Percentiles rank a stretch among this genome's conserved stretches.
These are phyloP conservation scores for Erodium maritimum DNA, from an alignment of 345 rosid genomes.

Conservation along the genomic window DNA sequence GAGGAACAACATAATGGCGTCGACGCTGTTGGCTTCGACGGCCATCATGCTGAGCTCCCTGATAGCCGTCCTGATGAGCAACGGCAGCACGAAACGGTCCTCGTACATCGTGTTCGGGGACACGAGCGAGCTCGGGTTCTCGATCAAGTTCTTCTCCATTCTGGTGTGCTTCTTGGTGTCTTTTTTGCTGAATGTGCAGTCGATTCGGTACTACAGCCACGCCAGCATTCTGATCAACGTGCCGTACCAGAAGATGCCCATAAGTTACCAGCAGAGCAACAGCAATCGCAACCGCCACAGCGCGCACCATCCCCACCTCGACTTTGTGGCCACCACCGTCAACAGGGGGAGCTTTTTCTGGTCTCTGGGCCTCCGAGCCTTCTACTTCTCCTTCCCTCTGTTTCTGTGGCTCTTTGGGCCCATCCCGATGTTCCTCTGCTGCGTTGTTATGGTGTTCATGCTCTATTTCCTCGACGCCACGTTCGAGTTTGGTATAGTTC, in stretches of 20 bases:
- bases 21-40: slow-evolving; percentile 79
- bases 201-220: slow-evolving; percentile 74
- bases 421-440: slow-evolving; percentile 26
- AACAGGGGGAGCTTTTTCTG: neutral
- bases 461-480: slow-evolving; percentile 7
- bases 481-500: neutral
- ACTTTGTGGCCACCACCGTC: neutral
- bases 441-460: slow-evolving; percentile 28
- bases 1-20: slow-evolving; percentile 90
- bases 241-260: slow-evolving; percentile 36
- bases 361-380: neutral
- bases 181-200: slow-evolving; percentile 56
- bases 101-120: slow-evolving; percentile 31
- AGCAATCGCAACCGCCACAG: neutral
- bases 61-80: slow-evolving; percentile 53
- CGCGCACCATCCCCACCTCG: slow-evolving; percentile 1
- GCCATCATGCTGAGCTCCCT: slow-evolving; percentile 77
- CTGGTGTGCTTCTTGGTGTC: slow-evolving; percentile 58
- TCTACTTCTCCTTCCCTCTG: slow-evolving; percentile 1
- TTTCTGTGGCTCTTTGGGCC: slow-evolving; percentile 29
- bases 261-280: too few relatives aligned
- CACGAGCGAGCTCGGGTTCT: neutral
- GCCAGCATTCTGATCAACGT: slow-evolving; percentile 69
- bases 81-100: slow-evolving; percentile 16
- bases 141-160: slow-evolving; percentile 59